Conservation (phyloP, 345 rosid genomes). For the Chamaenerion angustifolium region DNA sequence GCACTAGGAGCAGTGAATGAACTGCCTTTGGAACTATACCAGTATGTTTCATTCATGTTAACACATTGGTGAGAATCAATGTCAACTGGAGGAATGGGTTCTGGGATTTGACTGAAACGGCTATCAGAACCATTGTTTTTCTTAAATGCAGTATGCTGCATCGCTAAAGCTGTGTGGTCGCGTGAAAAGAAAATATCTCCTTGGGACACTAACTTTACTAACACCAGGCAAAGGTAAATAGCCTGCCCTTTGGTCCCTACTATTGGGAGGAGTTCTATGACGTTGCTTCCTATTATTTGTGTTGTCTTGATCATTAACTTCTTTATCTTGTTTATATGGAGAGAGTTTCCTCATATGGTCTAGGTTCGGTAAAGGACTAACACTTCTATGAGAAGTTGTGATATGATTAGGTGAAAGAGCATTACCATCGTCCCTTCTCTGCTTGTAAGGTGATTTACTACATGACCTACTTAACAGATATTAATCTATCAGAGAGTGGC, state of each 20-base stretch:
- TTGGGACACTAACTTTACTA: slow-evolving; percentile 17
- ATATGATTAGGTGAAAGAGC: slow-evolving; percentile 4
- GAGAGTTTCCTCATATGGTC: slow-evolving; percentile 18
- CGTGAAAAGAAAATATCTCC: slow-evolving; percentile 53
- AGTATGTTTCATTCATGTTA: too few relatives aligned
- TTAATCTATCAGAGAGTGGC: too few relatives aligned
- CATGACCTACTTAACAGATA: too few relatives aligned
- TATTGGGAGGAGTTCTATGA: too few relatives aligned
- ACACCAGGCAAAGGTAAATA: too few relatives aligned
- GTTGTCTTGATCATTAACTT: slow-evolving; percentile 9
- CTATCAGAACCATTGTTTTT: slow-evolving; percentile 12
- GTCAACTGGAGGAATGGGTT: too few relatives aligned
- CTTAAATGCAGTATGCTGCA: slow-evolving; percentile 11
- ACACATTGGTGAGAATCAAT: too few relatives aligned
- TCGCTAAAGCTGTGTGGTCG: slow-evolving; percentile 10
- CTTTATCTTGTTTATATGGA: slow-evolving; percentile 17
- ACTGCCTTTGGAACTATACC: too few relatives aligned
- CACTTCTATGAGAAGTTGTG: slow-evolving; percentile 11
- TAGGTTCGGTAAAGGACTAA: too few relatives aligned
- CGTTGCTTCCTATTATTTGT: too few relatives aligned
- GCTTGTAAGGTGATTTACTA: slow-evolving; percentile 35
- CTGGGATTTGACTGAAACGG: slow-evolving; percentile 8
- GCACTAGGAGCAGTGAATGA: too few relatives aligned
- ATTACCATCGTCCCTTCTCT: slow-evolving; percentile 9
- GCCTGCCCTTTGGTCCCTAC: too few relatives aligned